A percentile compares a stretch with the other conserved stretches of the same genome.
Conservation (phyloP, 2,329 filamentous ascomycete species). For the Tolypocladium cylindrosporum region DNA sequence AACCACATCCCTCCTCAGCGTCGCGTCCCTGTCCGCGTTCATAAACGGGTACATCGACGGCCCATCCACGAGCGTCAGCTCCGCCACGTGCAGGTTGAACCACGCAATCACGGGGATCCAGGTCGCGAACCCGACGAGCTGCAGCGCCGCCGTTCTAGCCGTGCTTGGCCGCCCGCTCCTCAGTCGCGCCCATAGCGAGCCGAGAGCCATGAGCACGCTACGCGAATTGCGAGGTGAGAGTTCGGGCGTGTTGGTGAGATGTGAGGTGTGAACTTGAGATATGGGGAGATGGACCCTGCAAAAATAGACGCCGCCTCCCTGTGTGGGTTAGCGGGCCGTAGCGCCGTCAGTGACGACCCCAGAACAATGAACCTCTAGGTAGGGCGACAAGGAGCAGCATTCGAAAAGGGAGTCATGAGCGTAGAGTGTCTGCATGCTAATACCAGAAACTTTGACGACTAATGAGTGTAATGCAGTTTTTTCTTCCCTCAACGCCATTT, state of each 20-base stretch:
- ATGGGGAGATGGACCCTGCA: background rate
- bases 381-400: background rate
- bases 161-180: constrained; percentile 12
- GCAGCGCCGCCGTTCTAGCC: constrained; percentile 27
- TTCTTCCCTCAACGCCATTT: constrained; percentile 1
- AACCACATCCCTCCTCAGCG: constrained; percentile 42
- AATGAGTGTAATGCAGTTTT: background rate
- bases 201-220: constrained; percentile 16
- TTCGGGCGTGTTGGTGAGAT: background rate
- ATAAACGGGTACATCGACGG: constrained; percentile 70
- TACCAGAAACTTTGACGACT: background rate
- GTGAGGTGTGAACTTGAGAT: background rate
- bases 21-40: constrained; percentile 55
- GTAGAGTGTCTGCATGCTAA: background rate
- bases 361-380: background rate
- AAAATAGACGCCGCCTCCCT: background rate
- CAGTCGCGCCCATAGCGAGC: constrained; percentile 26
- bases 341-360: background rate
- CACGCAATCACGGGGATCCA: constrained; percentile 54
- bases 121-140: constrained; percentile 42
- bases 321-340: background rate
- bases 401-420: background rate
- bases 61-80: constrained; percentile 47
- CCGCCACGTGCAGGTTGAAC: constrained; percentile 51
- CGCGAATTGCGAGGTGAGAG: background rate